Evolutionary conservation across 768 basidiomycete species (phyloP), one percentile per base, ranked within the genome.

Genomic region (Lactifluus echinatus): DNA sequence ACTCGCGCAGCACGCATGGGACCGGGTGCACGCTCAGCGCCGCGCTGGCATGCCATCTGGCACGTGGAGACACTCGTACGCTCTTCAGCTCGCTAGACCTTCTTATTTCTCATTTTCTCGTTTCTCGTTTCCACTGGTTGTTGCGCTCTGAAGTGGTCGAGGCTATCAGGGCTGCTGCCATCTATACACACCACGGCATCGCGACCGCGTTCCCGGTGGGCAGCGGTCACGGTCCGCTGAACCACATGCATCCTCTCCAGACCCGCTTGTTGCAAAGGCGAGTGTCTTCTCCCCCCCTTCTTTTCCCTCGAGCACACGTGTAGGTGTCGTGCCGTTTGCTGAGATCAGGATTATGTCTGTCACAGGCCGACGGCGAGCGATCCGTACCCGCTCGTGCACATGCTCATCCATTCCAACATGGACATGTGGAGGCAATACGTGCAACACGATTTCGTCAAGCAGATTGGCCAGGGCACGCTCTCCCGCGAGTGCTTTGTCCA

Each of bases 21-120:
- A 96, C 93, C 0, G 93, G 93, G 2, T 96, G 93, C 68, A 96
- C 93, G 0, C 74, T 96, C n/a, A 85, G 84, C 45, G 84, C 93
- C 0, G 89, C 91, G 0, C 77, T 95, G 17, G 84, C 85, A 2
- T 83, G 82, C 53, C 75, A 75, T 5, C 72, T 93, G 15, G 85
- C 80, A 2, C 73, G 72, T 44, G 83, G 81, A 56, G 62, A 59
- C 8, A 49, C 60, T n/a, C 58, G 75, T 77, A 50, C 66, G 78
- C 76, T 60, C 26, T 36, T 34, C 8, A 11, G n/a, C n/a, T n/a
- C n/a, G n/a, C n/a, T n/a, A n/a, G n/a, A n/a, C n/a, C n/a, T 15
- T 19, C 28, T 31, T 31, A 10, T 36, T 23, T n/a, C 8, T 40
- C 45, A 4, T 29, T 24, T 24, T 8, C 1, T 1, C 34, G 47